Evolutionary conservation across 305 asterid genomes (phyloP).

Genomic region (Solanum hybrid): DNA sequence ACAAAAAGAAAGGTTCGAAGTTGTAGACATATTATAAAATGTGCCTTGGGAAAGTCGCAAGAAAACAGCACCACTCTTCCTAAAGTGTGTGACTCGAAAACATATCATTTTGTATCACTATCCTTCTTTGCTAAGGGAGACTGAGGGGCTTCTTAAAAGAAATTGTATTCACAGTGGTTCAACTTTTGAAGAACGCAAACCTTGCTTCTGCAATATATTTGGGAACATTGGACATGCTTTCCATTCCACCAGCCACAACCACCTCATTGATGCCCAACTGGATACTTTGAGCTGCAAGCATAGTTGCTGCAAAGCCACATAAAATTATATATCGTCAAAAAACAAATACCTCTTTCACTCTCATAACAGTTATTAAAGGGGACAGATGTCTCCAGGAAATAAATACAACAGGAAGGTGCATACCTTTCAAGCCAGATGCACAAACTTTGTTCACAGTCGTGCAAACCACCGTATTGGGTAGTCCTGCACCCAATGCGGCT

Average conservation of each 20-base stretch:
- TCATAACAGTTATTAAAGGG: neutral
- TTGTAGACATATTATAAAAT: neutral
- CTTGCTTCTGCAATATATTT: constrained; percentile 94
- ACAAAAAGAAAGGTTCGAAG: neutral
- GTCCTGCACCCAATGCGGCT: constrained; percentile 94
- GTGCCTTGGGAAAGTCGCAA: neutral
- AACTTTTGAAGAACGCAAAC: constrained; percentile 24
- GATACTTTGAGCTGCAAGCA: constrained; percentile 91
- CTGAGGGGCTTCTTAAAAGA: neutral
- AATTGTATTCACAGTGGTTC: neutral
- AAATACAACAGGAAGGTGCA: neutral
- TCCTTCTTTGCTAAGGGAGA: neutral
- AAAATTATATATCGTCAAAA: constrained; percentile 1
- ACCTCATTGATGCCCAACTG: constrained; percentile 88
- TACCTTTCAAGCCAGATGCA: constrained; percentile 99
- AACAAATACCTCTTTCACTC: neutral
- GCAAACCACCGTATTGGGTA: constrained; percentile 75
- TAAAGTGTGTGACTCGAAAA: neutral
- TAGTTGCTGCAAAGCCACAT: constrained; percentile 57
- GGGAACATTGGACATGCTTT: constrained; percentile 96
- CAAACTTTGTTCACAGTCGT: constrained; percentile 96
- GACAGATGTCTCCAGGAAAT: neutral
- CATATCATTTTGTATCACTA: neutral
- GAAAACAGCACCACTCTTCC: neutral
- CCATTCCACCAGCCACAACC: constrained; percentile 99